Percentiles rank a stretch among this genome's conserved stretches.
phyloP scores from a whole-genome alignment of 768 basidiomycete genomes.

The Tylopilus plumbeoviolaceoides region DNA sequence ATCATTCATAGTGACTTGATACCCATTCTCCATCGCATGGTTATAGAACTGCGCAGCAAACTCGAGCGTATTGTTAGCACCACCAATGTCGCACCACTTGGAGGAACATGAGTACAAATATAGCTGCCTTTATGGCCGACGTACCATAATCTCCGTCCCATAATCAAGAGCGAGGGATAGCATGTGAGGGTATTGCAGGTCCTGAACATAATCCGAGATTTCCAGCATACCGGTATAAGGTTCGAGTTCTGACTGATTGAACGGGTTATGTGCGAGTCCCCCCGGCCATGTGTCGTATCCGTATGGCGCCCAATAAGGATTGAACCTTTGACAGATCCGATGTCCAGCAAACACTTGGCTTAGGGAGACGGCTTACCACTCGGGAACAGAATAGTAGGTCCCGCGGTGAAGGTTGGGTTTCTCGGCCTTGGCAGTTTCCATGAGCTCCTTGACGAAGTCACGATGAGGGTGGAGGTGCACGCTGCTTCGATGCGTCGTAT shows the following conservation, averaged over 20 bases:
- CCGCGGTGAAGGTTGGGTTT: constrained; percentile 52
- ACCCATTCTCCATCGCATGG: constrained; percentile 36
- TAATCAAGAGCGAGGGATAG: constrained; percentile 43
- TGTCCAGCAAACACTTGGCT: neutral
- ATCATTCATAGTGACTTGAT: constrained; percentile 47
- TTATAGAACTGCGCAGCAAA: constrained; percentile 47
- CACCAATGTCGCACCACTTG: constrained; percentile 58
- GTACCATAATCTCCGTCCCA: constrained; percentile 52
- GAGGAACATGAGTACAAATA: constrained; percentile 6
- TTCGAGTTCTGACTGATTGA: constrained; percentile 43
- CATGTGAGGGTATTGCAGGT: constrained; percentile 52
- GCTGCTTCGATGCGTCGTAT: constrained; percentile 49
- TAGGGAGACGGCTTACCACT: constrained; percentile 35
- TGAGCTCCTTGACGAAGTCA: constrained; percentile 48
- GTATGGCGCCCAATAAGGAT: constrained; percentile 48
- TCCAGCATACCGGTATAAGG: constrained; percentile 49
- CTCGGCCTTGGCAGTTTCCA: constrained; percentile 45
- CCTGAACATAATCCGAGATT: constrained; percentile 50
- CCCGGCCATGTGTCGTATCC: constrained; percentile 53
- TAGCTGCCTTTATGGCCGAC: constrained; percentile 1
- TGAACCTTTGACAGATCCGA: constrained; percentile 38
- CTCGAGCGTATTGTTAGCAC: constrained; percentile 42
- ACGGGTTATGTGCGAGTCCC: constrained; percentile 49
- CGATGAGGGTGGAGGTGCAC: constrained; percentile 47
- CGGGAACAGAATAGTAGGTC: constrained; percentile 55